Evolutionary conservation across 805 yeast genomes (phyloP).

Genomic region (Hanseniaspora guilliermondii): DNA sequence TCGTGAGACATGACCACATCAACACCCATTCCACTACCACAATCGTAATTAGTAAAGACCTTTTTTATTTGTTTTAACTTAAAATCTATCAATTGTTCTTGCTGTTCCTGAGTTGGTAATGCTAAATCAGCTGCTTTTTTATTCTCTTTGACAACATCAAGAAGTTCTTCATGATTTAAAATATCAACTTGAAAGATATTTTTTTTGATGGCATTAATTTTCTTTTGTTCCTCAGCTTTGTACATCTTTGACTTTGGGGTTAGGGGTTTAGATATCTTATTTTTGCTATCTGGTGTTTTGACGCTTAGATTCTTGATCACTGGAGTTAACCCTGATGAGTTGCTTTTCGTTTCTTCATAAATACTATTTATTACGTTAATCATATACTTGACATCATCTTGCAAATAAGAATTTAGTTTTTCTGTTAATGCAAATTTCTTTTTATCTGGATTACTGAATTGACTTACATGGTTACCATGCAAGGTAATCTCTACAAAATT

Average conservation of each 20-base stretch:
- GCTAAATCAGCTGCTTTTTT: neutral
- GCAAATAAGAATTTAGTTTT: neutral
- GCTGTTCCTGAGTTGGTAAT: neutral
- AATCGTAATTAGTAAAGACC: slow-evolving; percentile 5
- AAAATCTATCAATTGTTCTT: neutral
- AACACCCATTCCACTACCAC: slow-evolving; percentile 8
- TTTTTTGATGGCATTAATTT: neutral
- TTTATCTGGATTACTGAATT: slow-evolving; percentile 4
- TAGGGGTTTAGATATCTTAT: neutral
- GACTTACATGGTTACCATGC: neutral
- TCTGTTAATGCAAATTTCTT: neutral
- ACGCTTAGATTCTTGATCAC: neutral
- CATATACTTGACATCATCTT: neutral
- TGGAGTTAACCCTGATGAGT: neutral
- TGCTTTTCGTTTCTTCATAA: neutral
- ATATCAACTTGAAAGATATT: slow-evolving; percentile 8
- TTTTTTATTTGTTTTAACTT: slow-evolving; percentile 1
- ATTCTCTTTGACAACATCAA: neutral
- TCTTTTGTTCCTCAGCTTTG: neutral
- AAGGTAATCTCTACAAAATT: neutral
- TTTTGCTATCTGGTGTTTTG: neutral
- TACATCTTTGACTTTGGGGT: neutral
- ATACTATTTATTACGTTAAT: neutral
- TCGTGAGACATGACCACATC: slow-evolving; percentile 8
- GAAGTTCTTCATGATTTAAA: neutral